phyloP scores from a whole-genome alignment of 2,329 filamentous ascomycete species.

The Ilyonectria destructans region DNA sequence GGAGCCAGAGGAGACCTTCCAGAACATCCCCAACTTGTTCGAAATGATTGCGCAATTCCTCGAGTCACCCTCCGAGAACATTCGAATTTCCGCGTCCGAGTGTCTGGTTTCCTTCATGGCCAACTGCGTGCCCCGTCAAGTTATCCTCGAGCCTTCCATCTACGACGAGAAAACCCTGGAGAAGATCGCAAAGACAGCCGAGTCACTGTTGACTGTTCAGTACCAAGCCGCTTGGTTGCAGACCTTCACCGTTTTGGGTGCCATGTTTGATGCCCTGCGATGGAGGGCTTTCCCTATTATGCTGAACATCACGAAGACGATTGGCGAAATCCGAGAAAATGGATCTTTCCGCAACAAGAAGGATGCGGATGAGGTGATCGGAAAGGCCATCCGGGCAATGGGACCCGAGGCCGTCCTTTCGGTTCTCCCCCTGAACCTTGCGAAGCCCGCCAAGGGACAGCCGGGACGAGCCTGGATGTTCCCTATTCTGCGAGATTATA shows the following conservation, averaged over 20 bases:
- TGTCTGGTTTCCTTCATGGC: constrained; percentile 94
- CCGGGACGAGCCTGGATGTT: constrained; percentile 95
- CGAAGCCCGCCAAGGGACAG: constrained; percentile 82
- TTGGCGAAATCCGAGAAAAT: constrained; percentile 91
- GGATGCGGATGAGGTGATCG: constrained; percentile 91
- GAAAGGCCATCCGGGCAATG: constrained; percentile 90
- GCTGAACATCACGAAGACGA: constrained; percentile 79
- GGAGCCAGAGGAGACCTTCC: constrained; percentile 91
- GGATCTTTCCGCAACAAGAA: constrained; percentile 95
- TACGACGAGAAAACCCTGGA: constrained; percentile 93
- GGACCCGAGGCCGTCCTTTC: constrained; percentile 88
- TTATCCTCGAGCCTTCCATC: constrained; percentile 89
- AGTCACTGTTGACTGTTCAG: constrained; percentile 86
- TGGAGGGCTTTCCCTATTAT: constrained; percentile 90
- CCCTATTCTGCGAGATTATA: constrained; percentile 89
- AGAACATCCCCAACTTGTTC: constrained; percentile 90
- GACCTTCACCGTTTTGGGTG: constrained; percentile 89
- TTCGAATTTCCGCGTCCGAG: constrained; percentile 94
- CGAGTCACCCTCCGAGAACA: constrained; percentile 90
- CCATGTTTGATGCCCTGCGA: constrained; percentile 88
- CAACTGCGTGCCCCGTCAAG: constrained; percentile 88
- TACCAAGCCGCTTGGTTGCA: constrained; percentile 97
- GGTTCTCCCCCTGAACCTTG: constrained; percentile 89
- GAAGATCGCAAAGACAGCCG: constrained; percentile 82
- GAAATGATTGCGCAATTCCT: constrained; percentile 85